These are phyloP conservation scores for Chaetothyriales sp. DNA, from an alignment of 2,329 filamentous ascomycete genomes.

Conservation along the genomic window DNA sequence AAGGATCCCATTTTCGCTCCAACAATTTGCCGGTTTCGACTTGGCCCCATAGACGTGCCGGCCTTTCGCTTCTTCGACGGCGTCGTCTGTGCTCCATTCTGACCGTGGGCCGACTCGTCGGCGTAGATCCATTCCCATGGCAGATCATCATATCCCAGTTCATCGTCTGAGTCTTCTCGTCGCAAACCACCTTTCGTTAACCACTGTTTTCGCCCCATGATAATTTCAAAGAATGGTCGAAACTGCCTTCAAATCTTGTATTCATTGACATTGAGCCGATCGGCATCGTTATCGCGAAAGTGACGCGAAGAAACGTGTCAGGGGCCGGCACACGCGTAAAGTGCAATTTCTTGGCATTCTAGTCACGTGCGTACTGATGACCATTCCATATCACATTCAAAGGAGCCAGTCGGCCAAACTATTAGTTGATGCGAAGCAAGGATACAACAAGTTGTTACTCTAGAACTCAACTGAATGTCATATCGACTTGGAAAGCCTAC, in stretches of 20 bases:
- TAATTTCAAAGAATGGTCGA: background rate
- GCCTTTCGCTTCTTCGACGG: slow-evolving; percentile 17
- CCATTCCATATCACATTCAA: no score
- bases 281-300: background rate
- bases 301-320: background rate
- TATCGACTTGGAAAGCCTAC: no score
- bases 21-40: slow-evolving; percentile 41
- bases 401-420: no score
- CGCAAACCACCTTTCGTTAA: slow-evolving; percentile 49
- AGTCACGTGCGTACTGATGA: background rate
- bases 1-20: slow-evolving; percentile 75
- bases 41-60: slow-evolving; percentile 9
- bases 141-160: slow-evolving; percentile 58
- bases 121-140: slow-evolving; percentile 73
- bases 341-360: background rate
- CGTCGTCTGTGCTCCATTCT: slow-evolving; percentile 8
- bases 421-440: no score
- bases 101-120: slow-evolving; percentile 13
- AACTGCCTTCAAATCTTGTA: background rate
- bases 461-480: no score
- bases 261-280: background rate
- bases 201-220: slow-evolving; percentile 25
- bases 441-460: no score
- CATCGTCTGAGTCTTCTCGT: slow-evolving; percentile 77
- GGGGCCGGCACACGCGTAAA: background rate